Evolutionary conservation across 371 early-diverging fungal species (phyloP), one percentile per base, ranked within the genome.

Genomic region (Amoeboradix gromovi): DNA sequence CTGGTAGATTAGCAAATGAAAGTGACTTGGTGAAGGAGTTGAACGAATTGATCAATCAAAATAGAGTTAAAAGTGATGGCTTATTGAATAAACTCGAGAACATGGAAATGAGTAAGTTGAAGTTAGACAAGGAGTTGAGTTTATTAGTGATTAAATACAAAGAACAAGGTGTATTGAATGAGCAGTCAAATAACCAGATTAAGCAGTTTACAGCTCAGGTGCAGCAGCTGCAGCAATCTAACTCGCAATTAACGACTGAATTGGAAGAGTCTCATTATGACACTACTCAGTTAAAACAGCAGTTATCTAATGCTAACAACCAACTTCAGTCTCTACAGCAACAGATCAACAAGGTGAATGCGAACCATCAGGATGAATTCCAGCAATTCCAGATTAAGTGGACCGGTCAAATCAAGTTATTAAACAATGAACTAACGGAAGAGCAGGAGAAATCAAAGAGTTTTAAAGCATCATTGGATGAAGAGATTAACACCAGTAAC

Each of bases 101-200:
- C 0, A 78, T 82, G 1, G 86, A 87, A 70, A 68, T 86, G 30
- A 77, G 74, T 12, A 75, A 78, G 28, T 71, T 84, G 29, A 84
- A 82, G 72, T 81, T 83, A 16, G 85, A 86, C 71, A 85, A 85
- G 73, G 74, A 71, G 30, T 85, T 85, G 69, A 76, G 78, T 30
- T 70, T 77, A 17, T 71, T 81, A 28, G 74, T 79, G 66, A 68
- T 77, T 5, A 48, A 48, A 48, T 48, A 12, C 5, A 48, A 48
- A 48, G 48, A 48, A 12, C 12, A 5, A 12, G 12, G 5, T 48
- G 5, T 48, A 22, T 22, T 12, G 16, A 73, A 81, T 28, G 85
- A 86, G 17, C 83, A 84, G 0, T 71, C 77, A 17, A 79, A 79
- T 69, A 73, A 69, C 30, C 82, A 82, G 68, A 76, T 80, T 32